phyloP scores from a whole-genome alignment of 768 basidiomycete genomes.

The Pholiota molesta region DNA sequence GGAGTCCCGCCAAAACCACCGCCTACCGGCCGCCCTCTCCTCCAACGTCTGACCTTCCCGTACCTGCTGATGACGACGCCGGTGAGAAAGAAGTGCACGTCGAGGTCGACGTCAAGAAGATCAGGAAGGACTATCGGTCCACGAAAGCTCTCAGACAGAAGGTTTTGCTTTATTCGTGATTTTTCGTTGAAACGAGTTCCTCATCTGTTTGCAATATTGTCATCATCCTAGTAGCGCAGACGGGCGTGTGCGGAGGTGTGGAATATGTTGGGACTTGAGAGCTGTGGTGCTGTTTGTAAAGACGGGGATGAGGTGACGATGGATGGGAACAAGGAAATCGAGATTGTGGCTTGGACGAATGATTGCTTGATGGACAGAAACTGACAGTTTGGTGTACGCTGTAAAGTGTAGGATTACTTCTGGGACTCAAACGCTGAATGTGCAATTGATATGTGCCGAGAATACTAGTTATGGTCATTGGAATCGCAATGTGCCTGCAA shows the following conservation, averaged over 20 bases:
- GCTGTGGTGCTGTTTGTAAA: constrained; percentile 22
- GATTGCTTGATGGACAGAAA: background rate
- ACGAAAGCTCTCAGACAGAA: constrained; percentile 14
- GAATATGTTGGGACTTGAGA: constrained; percentile 20
- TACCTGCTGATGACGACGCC: background rate
- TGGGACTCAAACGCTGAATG: too few relatives aligned
- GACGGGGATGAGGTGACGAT: constrained; percentile 1
- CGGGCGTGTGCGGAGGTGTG: constrained; percentile 12
- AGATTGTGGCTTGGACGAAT: constrained; percentile 10
- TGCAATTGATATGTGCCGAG: too few relatives aligned
- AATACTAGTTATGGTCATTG: too few relatives aligned
- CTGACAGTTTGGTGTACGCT: background rate
- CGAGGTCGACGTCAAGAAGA: constrained; percentile 10
- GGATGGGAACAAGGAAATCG: constrained; percentile 8
- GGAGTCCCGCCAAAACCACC: background rate
- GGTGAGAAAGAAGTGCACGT: constrained; percentile 10
- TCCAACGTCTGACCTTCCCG: constrained; percentile 20
- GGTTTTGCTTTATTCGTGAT: constrained; percentile 12
- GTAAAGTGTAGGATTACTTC: too few relatives aligned
- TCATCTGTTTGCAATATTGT: background rate
- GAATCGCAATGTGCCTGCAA: too few relatives aligned
- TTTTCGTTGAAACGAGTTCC: background rate
- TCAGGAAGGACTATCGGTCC: constrained; percentile 12
- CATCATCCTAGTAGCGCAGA: constrained; percentile 24
- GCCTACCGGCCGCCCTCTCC: constrained; percentile 20